phyloP scores from a whole-genome alignment of 805 yeast genomes.

The Groenewaldozyma salmanticensis region DNA sequence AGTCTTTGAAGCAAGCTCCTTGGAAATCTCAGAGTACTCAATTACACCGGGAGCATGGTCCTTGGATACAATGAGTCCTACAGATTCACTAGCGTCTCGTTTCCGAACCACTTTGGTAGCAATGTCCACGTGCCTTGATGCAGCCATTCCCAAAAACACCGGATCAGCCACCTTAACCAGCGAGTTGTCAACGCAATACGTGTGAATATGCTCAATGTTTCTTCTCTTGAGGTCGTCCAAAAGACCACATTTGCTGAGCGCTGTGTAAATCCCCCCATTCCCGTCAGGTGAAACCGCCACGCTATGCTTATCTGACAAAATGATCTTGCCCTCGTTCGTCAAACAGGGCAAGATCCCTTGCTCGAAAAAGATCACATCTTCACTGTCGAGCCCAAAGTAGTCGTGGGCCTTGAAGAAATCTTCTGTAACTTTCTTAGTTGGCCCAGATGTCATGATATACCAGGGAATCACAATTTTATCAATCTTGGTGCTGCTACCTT shows the following conservation, averaged over 20 bases:
- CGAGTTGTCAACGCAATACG: slow-evolving; percentile 95
- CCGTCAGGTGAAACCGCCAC: slow-evolving; percentile 93
- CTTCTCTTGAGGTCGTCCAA: slow-evolving; percentile 55
- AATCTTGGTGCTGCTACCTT: slow-evolving; percentile 14
- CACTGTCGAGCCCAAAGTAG: slow-evolving; percentile 58
- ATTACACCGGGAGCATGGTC: slow-evolving; percentile 72
- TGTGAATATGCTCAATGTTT: slow-evolving; percentile 82
- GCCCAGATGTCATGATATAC: slow-evolving; percentile 93
- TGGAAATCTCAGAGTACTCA: slow-evolving; percentile 85
- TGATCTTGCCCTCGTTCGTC: slow-evolving; percentile 59
- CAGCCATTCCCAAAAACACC: slow-evolving; percentile 74
- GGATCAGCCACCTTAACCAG: slow-evolving; percentile 93
- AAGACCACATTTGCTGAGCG: slow-evolving; percentile 54
- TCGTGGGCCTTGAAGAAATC: slow-evolving; percentile 48
- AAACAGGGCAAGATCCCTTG: slow-evolving; percentile 96
- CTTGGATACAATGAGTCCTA: slow-evolving; percentile 72
- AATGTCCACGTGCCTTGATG: slow-evolving; percentile 52
- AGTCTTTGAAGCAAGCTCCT: slow-evolving; percentile 56
- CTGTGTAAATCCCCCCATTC: slow-evolving; percentile 92
- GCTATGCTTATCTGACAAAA: slow-evolving; percentile 44
- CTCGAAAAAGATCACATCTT: slow-evolving; percentile 70
- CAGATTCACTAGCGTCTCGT: slow-evolving; percentile 76
- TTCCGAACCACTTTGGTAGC: slow-evolving; percentile 95
- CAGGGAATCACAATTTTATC: slow-evolving; percentile 45
- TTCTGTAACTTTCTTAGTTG: slow-evolving; percentile 73